Evolutionary conservation across 129 eudicot species (phyloP).

Genomic region (Helianthus annuus): DNA sequence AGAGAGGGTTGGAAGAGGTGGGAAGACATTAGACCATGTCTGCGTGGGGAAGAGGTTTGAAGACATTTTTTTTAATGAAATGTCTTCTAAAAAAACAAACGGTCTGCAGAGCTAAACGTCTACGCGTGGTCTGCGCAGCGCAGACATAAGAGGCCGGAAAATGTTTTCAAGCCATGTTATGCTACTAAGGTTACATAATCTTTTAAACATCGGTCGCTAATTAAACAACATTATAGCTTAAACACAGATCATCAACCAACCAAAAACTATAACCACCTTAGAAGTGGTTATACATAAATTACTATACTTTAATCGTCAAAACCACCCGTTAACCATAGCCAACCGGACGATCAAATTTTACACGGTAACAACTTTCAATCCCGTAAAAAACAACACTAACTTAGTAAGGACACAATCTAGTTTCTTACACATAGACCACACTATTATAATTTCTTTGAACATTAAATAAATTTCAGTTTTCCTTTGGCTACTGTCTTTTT

Average conservation of each 20-base stretch:
- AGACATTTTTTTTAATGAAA: too few species aligned
- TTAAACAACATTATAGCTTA: background rate
- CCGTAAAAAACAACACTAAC: background rate
- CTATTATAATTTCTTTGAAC: conserved; percentile 13
- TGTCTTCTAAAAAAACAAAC: too few species aligned
- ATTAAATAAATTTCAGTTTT: conserved; percentile 50
- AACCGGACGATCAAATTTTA: background rate
- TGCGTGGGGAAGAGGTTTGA: too few species aligned
- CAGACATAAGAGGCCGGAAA: too few species aligned
- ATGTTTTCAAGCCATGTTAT: too few species aligned
- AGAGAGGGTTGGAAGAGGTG: too few species aligned
- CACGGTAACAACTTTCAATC: background rate
- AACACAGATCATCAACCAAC: background rate
- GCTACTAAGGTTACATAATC: too few species aligned
- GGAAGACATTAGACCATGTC: too few species aligned
- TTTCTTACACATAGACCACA: conserved; percentile 28
- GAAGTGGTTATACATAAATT: background rate
- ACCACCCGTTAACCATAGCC: conserved; percentile 5
- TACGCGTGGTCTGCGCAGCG: too few species aligned
- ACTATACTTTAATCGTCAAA: background rate
- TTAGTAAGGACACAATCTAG: background rate
- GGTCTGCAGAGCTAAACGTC: too few species aligned
- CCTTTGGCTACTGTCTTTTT: conserved; percentile 60
- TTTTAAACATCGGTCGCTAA: too few species aligned
- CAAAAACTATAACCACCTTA: background rate